phyloP scores from a whole-genome alignment of 2,329 filamentous ascomycete genomes.

The Penicillium concentricum region DNA sequence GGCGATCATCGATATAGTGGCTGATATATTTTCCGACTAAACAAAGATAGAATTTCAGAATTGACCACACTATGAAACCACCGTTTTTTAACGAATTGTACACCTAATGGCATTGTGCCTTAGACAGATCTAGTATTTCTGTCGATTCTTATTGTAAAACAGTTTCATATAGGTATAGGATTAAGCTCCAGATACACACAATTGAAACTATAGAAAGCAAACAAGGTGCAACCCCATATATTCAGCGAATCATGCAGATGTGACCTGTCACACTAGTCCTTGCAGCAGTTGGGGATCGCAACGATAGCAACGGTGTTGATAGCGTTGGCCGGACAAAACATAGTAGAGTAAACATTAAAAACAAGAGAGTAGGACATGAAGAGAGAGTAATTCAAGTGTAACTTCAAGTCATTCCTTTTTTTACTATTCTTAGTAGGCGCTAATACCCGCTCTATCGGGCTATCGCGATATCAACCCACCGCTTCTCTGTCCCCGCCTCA shows the following conservation, averaged over 20 bases:
- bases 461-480: constrained; percentile 23
- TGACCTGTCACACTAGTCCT: constrained; percentile 10
- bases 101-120: constrained; percentile 4
- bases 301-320: constrained; percentile 11
- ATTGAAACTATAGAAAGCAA: not conserved
- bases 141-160: not conserved
- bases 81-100: not conserved
- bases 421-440: constrained; percentile 14
- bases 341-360: constrained; percentile 8
- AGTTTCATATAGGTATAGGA: not conserved
- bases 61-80: not conserved
- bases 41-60: not conserved
- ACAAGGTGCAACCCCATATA: not conserved
- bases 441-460: constrained; percentile 21
- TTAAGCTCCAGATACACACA: not conserved
- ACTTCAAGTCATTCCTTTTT: not conserved
- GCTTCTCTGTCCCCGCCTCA: constrained; percentile 19
- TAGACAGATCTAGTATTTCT: not conserved
- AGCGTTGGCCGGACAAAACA: constrained; percentile 19
- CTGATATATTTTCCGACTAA: constrained; percentile 7
- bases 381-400: not conserved
- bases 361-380: not conserved
- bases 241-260: constrained; percentile 5
- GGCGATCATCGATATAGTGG: constrained; percentile 2
- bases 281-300: constrained; percentile 14